Evolutionary conservation across 2,329 filamentous ascomycete genomes (phyloP).

Genomic region (Teratosphaeria gauchensis): DNA sequence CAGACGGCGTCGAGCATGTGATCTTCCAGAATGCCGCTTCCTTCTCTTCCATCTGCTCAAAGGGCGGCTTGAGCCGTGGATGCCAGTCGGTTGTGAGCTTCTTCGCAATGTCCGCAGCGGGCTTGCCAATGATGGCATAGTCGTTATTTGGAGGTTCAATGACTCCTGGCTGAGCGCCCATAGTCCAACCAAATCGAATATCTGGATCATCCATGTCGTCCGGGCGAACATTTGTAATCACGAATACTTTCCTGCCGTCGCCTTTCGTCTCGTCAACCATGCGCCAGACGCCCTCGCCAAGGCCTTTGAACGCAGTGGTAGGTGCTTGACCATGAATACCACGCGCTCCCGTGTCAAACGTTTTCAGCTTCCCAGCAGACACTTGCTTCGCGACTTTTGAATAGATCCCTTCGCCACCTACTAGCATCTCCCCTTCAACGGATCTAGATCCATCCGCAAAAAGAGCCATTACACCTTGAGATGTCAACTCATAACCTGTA

Average conservation of each 20-base stretch:
- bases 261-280: constrained; percentile 40
- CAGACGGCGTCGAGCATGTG: constrained; percentile 50
- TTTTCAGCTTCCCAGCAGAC: constrained; percentile 47
- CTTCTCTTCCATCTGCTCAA: constrained; percentile 47
- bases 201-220: constrained; percentile 50
- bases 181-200: constrained; percentile 54
- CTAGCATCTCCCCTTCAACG: constrained; percentile 48
- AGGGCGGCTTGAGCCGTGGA: constrained; percentile 44
- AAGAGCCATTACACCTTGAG: constrained; percentile 44
- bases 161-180: constrained; percentile 48
- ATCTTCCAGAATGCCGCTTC: constrained; percentile 60
- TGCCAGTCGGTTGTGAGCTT: constrained; percentile 47
- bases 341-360: constrained; percentile 53
- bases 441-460: constrained; percentile 54
- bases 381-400: constrained; percentile 52
- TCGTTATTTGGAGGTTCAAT: constrained; percentile 52
- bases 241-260: constrained; percentile 38
- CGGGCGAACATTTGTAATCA: constrained; percentile 56
- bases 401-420: constrained; percentile 55
- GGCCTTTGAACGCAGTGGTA: constrained; percentile 48
- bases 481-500: constrained; percentile 48
- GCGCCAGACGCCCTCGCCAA: constrained; percentile 55
- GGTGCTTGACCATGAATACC: constrained; percentile 59
- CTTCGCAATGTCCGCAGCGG: constrained; percentile 50
- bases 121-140: constrained; percentile 47